Evolutionary conservation across 306 rosid species (phyloP).

Genomic region (Pueraria montana): DNA sequence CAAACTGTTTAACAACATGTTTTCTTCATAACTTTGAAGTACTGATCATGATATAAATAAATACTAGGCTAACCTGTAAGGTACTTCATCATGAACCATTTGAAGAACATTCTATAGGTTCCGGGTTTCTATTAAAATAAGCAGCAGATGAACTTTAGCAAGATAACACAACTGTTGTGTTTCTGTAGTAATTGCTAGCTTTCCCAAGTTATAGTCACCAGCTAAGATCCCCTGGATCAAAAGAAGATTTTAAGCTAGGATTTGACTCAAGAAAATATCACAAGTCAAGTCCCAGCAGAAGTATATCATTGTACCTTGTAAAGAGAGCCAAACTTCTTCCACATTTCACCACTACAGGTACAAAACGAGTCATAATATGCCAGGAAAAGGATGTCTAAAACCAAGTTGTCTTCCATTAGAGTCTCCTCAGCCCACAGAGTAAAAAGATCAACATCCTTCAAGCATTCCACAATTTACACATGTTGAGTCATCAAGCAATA

Average conservation of each 20-base stretch:
- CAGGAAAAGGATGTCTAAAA: slow-evolving; percentile 90
- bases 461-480: slow-evolving; percentile 44
- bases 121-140: slow-evolving; percentile 85
- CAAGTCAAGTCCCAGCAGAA: slow-evolving; percentile 37
- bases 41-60: slow-evolving; percentile 38
- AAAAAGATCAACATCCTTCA: slow-evolving; percentile 90
- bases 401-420: slow-evolving; percentile 83
- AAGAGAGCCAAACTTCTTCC: slow-evolving; percentile 75
- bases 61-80: slow-evolving; percentile 74
- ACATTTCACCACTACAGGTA: slow-evolving; percentile 70
- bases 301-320: slow-evolving; percentile 70
- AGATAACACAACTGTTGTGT: slow-evolving; percentile 70
- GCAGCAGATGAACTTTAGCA: slow-evolving; percentile 80
- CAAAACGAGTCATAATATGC: slow-evolving; percentile 86
- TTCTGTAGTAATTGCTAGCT: slow-evolving; percentile 76
- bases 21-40: slow-evolving; percentile 19
- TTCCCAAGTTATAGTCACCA: slow-evolving; percentile 80
- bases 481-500: not conserved
- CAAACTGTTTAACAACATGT: slow-evolving; percentile 18
- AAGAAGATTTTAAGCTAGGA: slow-evolving; percentile 46
- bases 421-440: slow-evolving; percentile 98
- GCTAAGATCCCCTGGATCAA: slow-evolving; percentile 75
- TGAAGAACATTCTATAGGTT: slow-evolving; percentile 90
- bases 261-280: slow-evolving; percentile 33
- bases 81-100: slow-evolving; percentile 92